Base-by-base conservation (phyloP, 164 flowering plant genomes). In the Nymphaea colorata region DNA sequence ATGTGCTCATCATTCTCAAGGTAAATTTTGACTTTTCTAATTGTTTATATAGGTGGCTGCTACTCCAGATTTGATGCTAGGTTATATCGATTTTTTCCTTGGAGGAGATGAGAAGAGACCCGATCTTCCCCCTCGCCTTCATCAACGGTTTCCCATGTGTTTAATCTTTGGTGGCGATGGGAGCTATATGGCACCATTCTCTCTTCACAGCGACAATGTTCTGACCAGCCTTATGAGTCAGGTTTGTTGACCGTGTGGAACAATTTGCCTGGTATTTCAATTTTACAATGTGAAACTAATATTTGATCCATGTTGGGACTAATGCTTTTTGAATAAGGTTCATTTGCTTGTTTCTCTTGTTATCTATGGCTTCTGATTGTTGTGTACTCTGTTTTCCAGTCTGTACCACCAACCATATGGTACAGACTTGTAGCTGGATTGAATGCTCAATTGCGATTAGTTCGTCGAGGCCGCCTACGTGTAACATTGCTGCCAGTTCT, bases 51-150 rank as follows among this genome's bases (percentile, higher is more conserved):
- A 94, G 98, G 88, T 94, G 10, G 87, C 97, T 79, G 90, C 97
- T 61, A 89, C 91, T 65, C 75, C 93, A 64, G 98, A 91, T 80
- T 68, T 91, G 55, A 89, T 91, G 98, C 85, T 94, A 59, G 98
- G 87, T 6, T 87, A 87, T 76, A 76, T 91, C 66, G 98, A 94
- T 74, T 91, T 94, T 71, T 94, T 87, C 77, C 95, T 91, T 66
- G 97, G 98, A 17, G 98, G 97, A 64, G 98, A 94, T 84, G 98
- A 94, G 69, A 91, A 94, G 76, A 87, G 95, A 77, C 66, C 79
- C 66, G 98, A 88, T 79, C 96, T 91, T 71, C 97, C 96, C 76
- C 93, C 96, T 73, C 81, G 80, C 25, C 91, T 94, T 70, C 78
- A 75, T 71, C 96, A 94, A 73, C 81, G 96, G 72, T 81, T 85